Percentiles rank a stretch among this genome's conserved stretches.
These are phyloP conservation scores for Malus hybrid DNA, from an alignment of 331 rosid species.

Conservation along the genomic window DNA sequence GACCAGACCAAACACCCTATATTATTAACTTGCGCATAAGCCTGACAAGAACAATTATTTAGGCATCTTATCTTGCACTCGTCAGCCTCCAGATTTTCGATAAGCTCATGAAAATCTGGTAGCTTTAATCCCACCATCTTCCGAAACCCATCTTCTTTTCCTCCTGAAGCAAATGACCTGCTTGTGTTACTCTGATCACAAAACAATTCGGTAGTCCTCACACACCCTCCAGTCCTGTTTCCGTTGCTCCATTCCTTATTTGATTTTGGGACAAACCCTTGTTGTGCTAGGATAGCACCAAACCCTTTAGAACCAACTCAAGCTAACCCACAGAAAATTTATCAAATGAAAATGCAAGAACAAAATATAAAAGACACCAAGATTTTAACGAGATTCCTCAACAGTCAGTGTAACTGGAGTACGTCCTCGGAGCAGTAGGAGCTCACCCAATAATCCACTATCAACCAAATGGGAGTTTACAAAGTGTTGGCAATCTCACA, in stretches of 20 bases:
- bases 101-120: background rate
- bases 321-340: no score
- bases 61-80: no score
- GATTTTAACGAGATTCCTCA: no score
- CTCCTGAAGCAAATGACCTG: background rate
- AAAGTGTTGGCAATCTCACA: no score
- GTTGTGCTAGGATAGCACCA: no score
- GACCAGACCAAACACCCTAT: background rate
- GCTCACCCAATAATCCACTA: no score
- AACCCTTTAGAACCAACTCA: no score
- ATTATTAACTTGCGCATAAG: background rate
- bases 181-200: background rate
- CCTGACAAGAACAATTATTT: conserved; percentile 7
- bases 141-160: conserved; percentile 3
- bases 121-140: background rate
- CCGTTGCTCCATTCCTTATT: background rate
- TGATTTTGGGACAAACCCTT: background rate
- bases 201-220: background rate
- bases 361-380: no score
- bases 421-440: no score
- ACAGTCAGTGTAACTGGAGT: no score
- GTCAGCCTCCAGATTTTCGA: background rate
- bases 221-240: background rate
- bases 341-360: no score
- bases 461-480: no score